A percentile compares a stretch with the other conserved stretches of the same genome.
Evolutionary conservation across 2,329 filamentous ascomycete species (phyloP).

Genomic region (Macrophomina phaseolina): DNA sequence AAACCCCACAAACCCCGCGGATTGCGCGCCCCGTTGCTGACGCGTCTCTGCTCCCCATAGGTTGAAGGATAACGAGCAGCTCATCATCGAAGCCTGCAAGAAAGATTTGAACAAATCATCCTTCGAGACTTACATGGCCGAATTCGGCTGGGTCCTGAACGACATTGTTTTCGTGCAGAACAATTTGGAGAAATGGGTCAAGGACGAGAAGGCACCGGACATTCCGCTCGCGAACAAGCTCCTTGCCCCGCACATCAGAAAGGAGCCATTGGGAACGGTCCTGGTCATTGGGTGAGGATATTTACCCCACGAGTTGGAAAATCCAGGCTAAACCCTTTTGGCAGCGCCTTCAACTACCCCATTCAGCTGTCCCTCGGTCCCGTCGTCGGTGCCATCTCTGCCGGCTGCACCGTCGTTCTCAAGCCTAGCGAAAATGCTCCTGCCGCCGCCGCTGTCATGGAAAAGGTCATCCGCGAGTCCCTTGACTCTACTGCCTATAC

Average conservation of each 20-base stretch:
- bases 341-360: slow-evolving; percentile 90
- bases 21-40: slow-evolving; percentile 28
- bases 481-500: slow-evolving; percentile 80
- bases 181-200: slow-evolving; percentile 80
- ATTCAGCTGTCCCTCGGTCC: slow-evolving; percentile 80
- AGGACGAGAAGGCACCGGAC: slow-evolving; percentile 77
- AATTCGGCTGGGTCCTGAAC: slow-evolving; percentile 79
- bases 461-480: slow-evolving; percentile 75
- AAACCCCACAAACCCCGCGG: neutral
- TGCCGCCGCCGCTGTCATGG: slow-evolving; percentile 75
- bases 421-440: slow-evolving; percentile 90
- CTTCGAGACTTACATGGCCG: slow-evolving; percentile 75
- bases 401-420: slow-evolving; percentile 85
- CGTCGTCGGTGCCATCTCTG: slow-evolving; percentile 86
- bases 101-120: slow-evolving; percentile 78
- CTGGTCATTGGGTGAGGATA: slow-evolving; percentile 76
- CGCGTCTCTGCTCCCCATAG: slow-evolving; percentile 36
- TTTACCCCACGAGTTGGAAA: neutral
- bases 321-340: slow-evolving; percentile 25
- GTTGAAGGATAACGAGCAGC: slow-evolving; percentile 75
- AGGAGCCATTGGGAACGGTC: slow-evolving; percentile 84
- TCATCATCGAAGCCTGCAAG: slow-evolving; percentile 75
- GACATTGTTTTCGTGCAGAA: slow-evolving; percentile 80
- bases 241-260: slow-evolving; percentile 76
- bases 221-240: slow-evolving; percentile 71